A percentile compares a stretch with the other conserved stretches of the same genome.
phyloP scores from a whole-genome alignment of 768 basidiomycete genomes.

The Lactarius quietus region DNA sequence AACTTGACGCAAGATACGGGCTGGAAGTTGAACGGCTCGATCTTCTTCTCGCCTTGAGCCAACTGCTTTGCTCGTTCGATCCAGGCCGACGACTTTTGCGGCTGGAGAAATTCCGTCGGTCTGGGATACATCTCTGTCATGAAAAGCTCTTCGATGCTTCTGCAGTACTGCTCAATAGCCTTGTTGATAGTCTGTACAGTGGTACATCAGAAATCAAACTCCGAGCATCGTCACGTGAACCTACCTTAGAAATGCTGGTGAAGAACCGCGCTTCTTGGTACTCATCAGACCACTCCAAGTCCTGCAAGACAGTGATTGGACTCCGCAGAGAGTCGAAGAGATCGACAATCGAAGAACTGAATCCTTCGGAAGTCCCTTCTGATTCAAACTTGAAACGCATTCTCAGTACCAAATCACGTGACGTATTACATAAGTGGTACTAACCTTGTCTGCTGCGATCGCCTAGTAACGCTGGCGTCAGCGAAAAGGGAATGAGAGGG shows the following conservation, averaged over 20 bases:
- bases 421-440: neutral
- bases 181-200: constrained; percentile 76
- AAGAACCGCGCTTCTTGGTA: constrained; percentile 88
- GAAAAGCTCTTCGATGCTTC: constrained; percentile 82
- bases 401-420: neutral
- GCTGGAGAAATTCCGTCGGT: constrained; percentile 70
- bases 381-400: constrained; percentile 58
- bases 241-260: constrained; percentile 82
- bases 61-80: constrained; percentile 82
- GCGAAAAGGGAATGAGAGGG: neutral
- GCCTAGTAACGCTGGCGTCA: constrained; percentile 44
- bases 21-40: constrained; percentile 93
- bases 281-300: constrained; percentile 88
- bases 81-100: constrained; percentile 86
- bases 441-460: constrained; percentile 77
- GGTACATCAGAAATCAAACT: neutral
- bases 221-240: constrained; percentile 17
- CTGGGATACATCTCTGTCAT: constrained; percentile 94
- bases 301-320: constrained; percentile 83
- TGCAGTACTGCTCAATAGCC: constrained; percentile 88
- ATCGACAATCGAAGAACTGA: constrained; percentile 97
- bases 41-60: constrained; percentile 80
- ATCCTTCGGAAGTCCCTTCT: constrained; percentile 71
- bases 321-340: constrained; percentile 92
- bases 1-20: constrained; percentile 95